Conservation (phyloP, 805 yeast genomes). For the Yarrowia bubula region DNA sequence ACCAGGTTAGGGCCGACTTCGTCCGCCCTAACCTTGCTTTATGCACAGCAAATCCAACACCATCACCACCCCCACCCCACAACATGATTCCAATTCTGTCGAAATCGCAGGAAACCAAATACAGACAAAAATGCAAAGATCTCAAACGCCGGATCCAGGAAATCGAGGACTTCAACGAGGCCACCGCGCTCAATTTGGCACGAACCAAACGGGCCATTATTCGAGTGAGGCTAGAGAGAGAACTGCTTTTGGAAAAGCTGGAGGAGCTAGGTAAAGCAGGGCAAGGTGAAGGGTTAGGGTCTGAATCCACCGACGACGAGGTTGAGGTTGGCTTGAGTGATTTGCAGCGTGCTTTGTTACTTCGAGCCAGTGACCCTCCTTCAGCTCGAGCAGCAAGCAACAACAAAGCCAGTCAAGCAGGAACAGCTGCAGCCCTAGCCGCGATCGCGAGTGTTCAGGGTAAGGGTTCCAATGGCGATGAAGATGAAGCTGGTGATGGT, state of each 20-base stretch:
- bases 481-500: not conserved
- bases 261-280: constrained; percentile 46
- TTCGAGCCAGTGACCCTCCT: not conserved
- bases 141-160: constrained; percentile 66
- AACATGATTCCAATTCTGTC: constrained; percentile 26
- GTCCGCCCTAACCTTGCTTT: not conserved
- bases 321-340: not conserved
- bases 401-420: constrained; percentile 11
- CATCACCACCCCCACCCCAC: not conserved
- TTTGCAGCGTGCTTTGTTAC: not conserved
- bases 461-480: not conserved
- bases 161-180: constrained; percentile 74
- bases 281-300: constrained; percentile 35
- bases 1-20: not conserved
- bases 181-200: constrained; percentile 69
- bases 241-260: constrained; percentile 72
- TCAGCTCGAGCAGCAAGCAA: not conserved
- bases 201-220: constrained; percentile 74
- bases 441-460: constrained; percentile 15
- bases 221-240: constrained; percentile 77
- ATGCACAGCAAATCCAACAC: constrained; percentile 8
- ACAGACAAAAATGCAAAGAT: constrained; percentile 67
- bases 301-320: constrained; percentile 29
- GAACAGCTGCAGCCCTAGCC: not conserved
- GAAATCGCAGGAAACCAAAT: constrained; percentile 40